Conservation (phyloP, 2,329 filamentous ascomycete genomes). For the Xylariales sp. region DNA sequence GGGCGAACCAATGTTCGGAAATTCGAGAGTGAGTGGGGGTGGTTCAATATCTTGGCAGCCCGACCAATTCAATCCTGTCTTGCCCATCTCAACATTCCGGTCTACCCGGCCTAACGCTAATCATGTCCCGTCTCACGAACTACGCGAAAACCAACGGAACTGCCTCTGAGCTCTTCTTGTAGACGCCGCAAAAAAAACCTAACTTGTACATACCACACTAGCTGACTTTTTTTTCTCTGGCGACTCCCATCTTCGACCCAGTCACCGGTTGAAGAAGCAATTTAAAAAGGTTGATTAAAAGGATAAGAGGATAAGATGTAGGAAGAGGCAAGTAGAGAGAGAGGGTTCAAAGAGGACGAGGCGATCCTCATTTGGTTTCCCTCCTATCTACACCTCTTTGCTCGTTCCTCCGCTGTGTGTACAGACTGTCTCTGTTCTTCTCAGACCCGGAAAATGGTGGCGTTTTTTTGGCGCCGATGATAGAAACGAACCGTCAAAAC, state of each 20-base stretch:
- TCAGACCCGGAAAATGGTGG: neutral
- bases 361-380: neutral
- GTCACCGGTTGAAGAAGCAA: constrained; percentile 9
- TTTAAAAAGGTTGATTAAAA: constrained; percentile 8
- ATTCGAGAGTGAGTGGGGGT: neutral
- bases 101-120: constrained; percentile 7
- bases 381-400: neutral
- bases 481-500: neutral
- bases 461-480: constrained; percentile 7
- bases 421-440: neutral
- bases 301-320: neutral
- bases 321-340: neutral
- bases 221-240: neutral
- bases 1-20: neutral
- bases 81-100: neutral
- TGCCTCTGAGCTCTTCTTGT: constrained; percentile 6
- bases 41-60: neutral
- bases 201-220: constrained; percentile 25
- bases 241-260: constrained; percentile 1
- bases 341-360: neutral
- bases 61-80: constrained; percentile 1
- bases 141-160: neutral
- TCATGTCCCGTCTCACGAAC: neutral
- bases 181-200: constrained; percentile 17
- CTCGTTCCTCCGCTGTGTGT: neutral